phyloP scores from a whole-genome alignment of 352 stramenopile genomes.

The Globisporangium orthogonon region DNA sequence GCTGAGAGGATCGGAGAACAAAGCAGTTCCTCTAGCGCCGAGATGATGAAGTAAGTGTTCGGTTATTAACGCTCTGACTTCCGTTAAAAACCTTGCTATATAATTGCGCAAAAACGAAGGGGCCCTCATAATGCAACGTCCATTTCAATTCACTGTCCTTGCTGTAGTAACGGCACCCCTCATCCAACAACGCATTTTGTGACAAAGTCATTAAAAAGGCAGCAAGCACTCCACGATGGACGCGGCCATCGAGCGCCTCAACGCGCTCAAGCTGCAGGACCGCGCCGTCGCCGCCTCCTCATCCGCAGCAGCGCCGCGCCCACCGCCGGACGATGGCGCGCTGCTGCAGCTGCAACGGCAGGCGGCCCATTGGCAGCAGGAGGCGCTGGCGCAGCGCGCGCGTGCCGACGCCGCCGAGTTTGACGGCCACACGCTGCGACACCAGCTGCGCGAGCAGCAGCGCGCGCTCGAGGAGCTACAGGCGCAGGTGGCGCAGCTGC shows the following conservation, averaged over 20 bases:
- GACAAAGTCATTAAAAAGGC: not conserved
- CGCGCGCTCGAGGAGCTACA: conserved; percentile 62
- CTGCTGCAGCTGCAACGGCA: conserved; percentile 42
- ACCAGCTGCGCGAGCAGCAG: conserved; percentile 49
- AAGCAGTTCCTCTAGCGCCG: too few species aligned
- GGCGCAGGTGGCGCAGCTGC: conserved; percentile 63
- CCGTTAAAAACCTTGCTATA: too few species aligned
- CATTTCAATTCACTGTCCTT: too few species aligned
- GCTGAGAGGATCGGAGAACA: too few species aligned
- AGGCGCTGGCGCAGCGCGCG: conserved; percentile 41
- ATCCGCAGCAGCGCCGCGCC: not conserved
- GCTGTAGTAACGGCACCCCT: too few species aligned
- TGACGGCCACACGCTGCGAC: conserved; percentile 50
- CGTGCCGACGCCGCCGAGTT: conserved; percentile 36
- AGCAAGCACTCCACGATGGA: conserved; percentile 19
- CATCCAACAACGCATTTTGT: too few species aligned
- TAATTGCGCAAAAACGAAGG: too few species aligned
- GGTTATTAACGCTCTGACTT: too few species aligned
- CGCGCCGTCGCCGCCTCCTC: conserved; percentile 2
- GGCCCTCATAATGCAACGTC: too few species aligned
- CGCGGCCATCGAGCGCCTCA: conserved; percentile 65
- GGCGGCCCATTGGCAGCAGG: conserved; percentile 35
- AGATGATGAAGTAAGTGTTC: too few species aligned
- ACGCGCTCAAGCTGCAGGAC: conserved; percentile 67
- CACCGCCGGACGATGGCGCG: conserved; percentile 20